Evolutionary conservation across 441 rosid species (phyloP).

Genomic region (Theobroma grandiflorum): DNA sequence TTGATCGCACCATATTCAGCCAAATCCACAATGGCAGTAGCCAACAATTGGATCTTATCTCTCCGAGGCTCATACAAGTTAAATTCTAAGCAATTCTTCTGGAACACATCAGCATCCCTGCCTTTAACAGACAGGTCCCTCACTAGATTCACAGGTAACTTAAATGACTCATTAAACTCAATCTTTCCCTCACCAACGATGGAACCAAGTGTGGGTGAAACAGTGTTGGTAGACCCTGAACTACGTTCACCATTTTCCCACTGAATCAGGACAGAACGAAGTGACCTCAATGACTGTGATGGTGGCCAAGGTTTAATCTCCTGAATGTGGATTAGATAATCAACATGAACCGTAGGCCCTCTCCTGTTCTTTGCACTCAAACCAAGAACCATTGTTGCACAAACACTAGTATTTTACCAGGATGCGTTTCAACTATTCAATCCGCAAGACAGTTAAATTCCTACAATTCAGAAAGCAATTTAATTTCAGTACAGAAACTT

Average conservation of each 20-base stretch:
- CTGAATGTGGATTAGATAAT: slow-evolving; percentile 76
- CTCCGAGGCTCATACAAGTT: slow-evolving; percentile 89
- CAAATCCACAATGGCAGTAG: slow-evolving; percentile 77
- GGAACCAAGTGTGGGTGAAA: slow-evolving; percentile 80
- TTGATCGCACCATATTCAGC: slow-evolving; percentile 76
- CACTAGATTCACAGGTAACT: slow-evolving; percentile 72
- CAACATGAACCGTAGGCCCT: slow-evolving; percentile 59
- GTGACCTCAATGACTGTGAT: slow-evolving; percentile 85
- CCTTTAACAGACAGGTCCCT: slow-evolving; percentile 67
- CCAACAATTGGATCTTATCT: slow-evolving; percentile 85
- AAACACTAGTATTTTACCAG: slow-evolving; percentile 25
- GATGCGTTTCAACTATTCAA: slow-evolving; percentile 18
- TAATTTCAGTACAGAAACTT: neutral
- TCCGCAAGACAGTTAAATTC: slow-evolving; percentile 25
- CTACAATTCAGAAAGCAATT: slow-evolving; percentile 28
- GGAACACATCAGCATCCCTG: slow-evolving; percentile 59
- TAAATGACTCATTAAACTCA: slow-evolving; percentile 83
- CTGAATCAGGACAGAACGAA: slow-evolving; percentile 84
- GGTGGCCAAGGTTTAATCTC: slow-evolving; percentile 99
- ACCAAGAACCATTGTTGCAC: slow-evolving; percentile 68
- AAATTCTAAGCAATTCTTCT: slow-evolving; percentile 75
- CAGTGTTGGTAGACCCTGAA: slow-evolving; percentile 72
- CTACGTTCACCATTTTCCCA: slow-evolving; percentile 90
- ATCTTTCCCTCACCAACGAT: slow-evolving; percentile 86
- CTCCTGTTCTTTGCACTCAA: slow-evolving; percentile 63